These are phyloP conservation scores for Urostyla sp. DNA, from an alignment of 73 alveolate species.

Conservation along the genomic window DNA sequence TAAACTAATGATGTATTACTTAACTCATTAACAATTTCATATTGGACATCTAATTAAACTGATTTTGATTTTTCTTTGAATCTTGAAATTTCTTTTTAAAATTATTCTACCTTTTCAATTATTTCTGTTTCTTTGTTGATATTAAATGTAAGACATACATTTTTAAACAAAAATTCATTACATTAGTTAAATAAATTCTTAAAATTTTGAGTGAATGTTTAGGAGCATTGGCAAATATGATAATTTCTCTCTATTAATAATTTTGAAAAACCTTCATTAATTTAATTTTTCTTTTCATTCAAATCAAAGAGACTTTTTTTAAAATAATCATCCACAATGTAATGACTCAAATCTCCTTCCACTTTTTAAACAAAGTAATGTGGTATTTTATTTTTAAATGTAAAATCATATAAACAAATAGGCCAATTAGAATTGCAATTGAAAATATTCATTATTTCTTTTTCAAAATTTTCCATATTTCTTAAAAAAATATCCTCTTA, in stretches of 20 bases:
- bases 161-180: constrained; percentile 1
- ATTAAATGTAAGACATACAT: not conserved
- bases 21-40: too few species aligned
- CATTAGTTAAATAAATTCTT: not conserved
- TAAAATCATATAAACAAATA: constrained; percentile 60
- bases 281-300: not conserved
- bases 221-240: not conserved
- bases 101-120: not conserved
- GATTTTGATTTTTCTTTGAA: not conserved
- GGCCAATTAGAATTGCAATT: constrained; percentile 66
- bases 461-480: constrained; percentile 27
- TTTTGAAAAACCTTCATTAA: not conserved
- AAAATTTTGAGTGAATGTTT: constrained; percentile 14
- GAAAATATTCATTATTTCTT: constrained; percentile 6
- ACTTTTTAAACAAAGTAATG: not conserved
- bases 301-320: not conserved
- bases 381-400: constrained; percentile 41
- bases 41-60: too few species aligned
- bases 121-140: constrained; percentile 3
- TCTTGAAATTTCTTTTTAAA: not conserved
- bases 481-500: not conserved
- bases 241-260: constrained; percentile 16
- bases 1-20: too few species aligned
- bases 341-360: not conserved
- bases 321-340: constrained; percentile 33